These are phyloP conservation scores for Paramarasmius palmivorus DNA, from an alignment of 1,284 basidiomycete species.

Conservation along the genomic window DNA sequence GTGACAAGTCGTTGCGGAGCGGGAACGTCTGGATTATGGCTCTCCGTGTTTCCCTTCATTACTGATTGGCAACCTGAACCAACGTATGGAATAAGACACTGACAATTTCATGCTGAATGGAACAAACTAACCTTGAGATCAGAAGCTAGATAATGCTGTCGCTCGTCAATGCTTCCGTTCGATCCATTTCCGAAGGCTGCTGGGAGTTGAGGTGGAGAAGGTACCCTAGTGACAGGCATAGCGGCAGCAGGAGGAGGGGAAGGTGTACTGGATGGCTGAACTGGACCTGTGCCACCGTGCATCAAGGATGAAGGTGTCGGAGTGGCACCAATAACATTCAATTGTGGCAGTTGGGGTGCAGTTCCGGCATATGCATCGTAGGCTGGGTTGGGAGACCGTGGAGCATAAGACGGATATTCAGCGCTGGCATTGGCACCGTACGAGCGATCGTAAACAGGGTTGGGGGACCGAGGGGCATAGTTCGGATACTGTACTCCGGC, in stretches of 20 bases:
- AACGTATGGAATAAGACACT: background rate
- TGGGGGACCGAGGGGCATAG: background rate
- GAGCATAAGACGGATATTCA: slow-evolving; percentile 5
- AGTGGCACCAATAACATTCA: background rate
- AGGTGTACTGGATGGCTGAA: too few species aligned
- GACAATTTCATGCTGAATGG: background rate
- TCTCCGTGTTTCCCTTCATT: too few species aligned
- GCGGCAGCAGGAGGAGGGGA: background rate
- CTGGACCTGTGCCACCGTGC: too few species aligned
- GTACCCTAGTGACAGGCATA: background rate
- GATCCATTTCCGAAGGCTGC: background rate
- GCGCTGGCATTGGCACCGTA: background rate
- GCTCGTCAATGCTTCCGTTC: slow-evolving; percentile 1
- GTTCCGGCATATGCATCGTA: slow-evolving; percentile 5
- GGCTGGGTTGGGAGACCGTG: slow-evolving; percentile 3
- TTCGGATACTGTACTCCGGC: background rate
- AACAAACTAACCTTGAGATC: background rate
- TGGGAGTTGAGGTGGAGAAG: background rate
- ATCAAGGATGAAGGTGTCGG: background rate
- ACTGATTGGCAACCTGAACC: slow-evolving; percentile 4
- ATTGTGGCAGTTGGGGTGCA: background rate
- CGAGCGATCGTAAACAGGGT: too few species aligned
- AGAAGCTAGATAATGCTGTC: background rate
- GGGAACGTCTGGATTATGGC: too few species aligned
- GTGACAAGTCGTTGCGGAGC: too few species aligned